Conservation (phyloP, 768 basidiomycete species). For the Termitomyces sp. region DNA sequence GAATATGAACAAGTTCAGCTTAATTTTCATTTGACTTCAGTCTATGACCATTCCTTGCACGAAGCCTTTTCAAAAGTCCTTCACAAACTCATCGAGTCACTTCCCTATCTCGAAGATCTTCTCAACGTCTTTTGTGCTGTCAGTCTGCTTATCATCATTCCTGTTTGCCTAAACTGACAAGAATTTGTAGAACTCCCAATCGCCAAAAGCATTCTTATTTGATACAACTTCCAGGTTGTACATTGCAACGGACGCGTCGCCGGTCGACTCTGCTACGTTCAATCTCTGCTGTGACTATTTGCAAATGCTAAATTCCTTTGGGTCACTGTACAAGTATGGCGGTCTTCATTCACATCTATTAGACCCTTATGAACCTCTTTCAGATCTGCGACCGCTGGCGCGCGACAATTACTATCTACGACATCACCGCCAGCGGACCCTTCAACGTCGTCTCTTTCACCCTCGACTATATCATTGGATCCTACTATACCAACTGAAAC, state of each 20-base stretch:
- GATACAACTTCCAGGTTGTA: conserved; percentile 83
- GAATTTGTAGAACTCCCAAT: conserved; percentile 72
- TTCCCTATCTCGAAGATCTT: conserved; percentile 84
- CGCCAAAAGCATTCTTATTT: conserved; percentile 92
- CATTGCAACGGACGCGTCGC: conserved; percentile 91
- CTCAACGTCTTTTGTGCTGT: conserved; percentile 84
- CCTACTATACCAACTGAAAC: conserved; percentile 14
- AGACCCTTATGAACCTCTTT: conserved; percentile 4
- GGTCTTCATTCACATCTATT: neutral
- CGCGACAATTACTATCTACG: conserved; percentile 20
- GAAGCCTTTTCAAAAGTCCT: conserved; percentile 90
- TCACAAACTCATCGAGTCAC: conserved; percentile 80
- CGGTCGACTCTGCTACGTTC: conserved; percentile 85
- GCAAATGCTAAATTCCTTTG: conserved; percentile 81
- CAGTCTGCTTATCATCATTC: conserved; percentile 18
- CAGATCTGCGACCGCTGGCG: conserved; percentile 30
- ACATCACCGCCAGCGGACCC: conserved; percentile 25
- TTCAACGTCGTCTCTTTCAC: conserved; percentile 20
- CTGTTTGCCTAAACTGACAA: neutral
- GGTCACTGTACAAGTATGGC: conserved; percentile 76
- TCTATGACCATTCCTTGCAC: conserved; percentile 88
- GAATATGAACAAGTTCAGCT: conserved; percentile 77
- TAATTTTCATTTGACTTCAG: conserved; percentile 89
- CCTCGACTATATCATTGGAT: conserved; percentile 12
- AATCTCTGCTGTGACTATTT: conserved; percentile 91